Evolutionary conservation across 805 yeast species (phyloP), one percentile per base, ranked within the genome.

Genomic region (Wickerhamiella shivajii): DNA sequence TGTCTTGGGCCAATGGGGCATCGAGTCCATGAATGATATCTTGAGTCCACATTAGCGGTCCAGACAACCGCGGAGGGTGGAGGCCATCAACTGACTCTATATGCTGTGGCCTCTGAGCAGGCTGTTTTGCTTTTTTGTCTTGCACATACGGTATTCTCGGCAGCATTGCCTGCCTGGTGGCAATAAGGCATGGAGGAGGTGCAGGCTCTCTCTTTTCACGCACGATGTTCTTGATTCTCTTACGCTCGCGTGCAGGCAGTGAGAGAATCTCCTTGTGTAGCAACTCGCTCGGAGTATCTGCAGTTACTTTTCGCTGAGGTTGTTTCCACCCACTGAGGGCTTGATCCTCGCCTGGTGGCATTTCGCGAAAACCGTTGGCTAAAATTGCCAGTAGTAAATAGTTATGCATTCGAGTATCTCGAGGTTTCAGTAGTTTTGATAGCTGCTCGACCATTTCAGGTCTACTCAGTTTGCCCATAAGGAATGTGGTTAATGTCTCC

Each of bases 1-100:
- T 63, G 44, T 87, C 93, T 1, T 79, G 61, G 2, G 87, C 68
- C 22, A 85, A 61, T 4, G 90, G 87, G 2, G 90, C 70, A 44
- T 79, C 83, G 36, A 81, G 68, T 3, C 90, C 92, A 47, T 77
- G 84, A 34, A 77, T 67, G 12, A 90, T 80, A 50, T 90, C 97
- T 53, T 85, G 94, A 15, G 92, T 81, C 87, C 95, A 84, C 44
- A 77, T 77, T 32, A 45, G 29, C 13, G 51, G 50, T 11, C 49
- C 49, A 24, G 45, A 40, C 15, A 35, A 35, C 14, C 40, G 42
- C 7, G 47, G 49, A 5, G 60, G 52, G 37, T 51, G 53, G 27
- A 46, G 36, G 29, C 39, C 41, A 11, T 37, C 38, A 3, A 27
- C 14, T 10, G 22, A 18, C 6, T 7, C 22, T 16, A 9, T 10